Evolutionary conservation across 2,329 filamentous ascomycete species (phyloP).

Genomic region (Cladosporium sp.): DNA sequence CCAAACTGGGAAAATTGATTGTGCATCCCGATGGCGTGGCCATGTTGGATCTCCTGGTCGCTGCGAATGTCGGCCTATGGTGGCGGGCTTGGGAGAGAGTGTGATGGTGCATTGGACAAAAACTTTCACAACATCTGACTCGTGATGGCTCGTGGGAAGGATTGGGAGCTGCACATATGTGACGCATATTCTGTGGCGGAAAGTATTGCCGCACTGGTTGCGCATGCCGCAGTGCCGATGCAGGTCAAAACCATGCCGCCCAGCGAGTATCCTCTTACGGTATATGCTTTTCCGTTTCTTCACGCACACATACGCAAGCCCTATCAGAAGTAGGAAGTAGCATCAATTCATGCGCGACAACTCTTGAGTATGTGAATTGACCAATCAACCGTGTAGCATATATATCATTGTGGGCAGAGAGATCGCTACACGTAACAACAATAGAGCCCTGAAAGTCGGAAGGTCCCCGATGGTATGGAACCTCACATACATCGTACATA

Average conservation of each 20-base stretch:
- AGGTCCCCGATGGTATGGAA: neutral
- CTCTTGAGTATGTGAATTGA: neutral
- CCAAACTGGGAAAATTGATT: conserved; percentile 91
- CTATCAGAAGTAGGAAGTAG: too few relatives aligned
- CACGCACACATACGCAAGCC: too few relatives aligned
- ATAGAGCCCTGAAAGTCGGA: neutral
- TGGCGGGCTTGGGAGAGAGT: conserved; percentile 76
- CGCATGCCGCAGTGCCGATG: neutral
- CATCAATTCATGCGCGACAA: neutral
- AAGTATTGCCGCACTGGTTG: neutral
- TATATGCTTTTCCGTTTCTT: neutral
- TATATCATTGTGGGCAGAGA: neutral
- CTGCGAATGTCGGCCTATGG: conserved; percentile 89
- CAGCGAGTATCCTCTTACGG: neutral
- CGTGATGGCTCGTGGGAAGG: neutral
- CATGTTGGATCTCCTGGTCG: conserved; percentile 91
- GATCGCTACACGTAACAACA: neutral
- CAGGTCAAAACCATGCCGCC: neutral
- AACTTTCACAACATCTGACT: neutral
- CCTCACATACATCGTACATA: neutral
- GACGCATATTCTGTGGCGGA: neutral
- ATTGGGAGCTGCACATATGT: neutral
- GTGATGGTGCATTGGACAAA: conserved; percentile 5
- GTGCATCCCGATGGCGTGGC: conserved; percentile 86
- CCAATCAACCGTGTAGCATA: neutral